Evolutionary conservation across 257 asterid genomes (phyloP), one percentile per base, ranked within the genome.

Genomic region (Solanum etuberosum): DNA sequence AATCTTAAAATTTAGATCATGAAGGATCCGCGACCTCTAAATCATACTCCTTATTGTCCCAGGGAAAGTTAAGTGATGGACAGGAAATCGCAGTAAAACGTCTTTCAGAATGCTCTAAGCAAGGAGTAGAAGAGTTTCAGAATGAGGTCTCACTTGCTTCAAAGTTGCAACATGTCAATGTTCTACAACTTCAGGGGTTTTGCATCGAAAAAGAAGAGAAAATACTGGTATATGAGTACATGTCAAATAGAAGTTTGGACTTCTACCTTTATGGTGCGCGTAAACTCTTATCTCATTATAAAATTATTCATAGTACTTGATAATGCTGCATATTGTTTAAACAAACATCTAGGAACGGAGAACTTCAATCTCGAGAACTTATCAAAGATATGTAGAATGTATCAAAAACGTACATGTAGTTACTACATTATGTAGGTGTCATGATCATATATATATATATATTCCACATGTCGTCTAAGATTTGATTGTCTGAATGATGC

Each of bases 111-210:
- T 74, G 51, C 83, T 91, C 93, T 21, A 85, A 11, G 29, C 93
- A 91, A 83, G 93, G 93, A 42, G 37, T 83, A 35, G 91, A 87
- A 83, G 93, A 91, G 73, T 90, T 91, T 68, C 70, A 83, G 85
- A 91, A 88, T 54, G 92, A 91, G 88, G 86, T 91, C 21, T 37
- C 90, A 85, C 88, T 91, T 16, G 76, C 91, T 42, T 80, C 90
- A 83, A 91, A 77, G 77, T 57, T 91, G 3, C 93, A 91, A 40
- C 93, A 91, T 85, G 91, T 91, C 76, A 89, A 91, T 86, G 68
- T 91, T 38, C 54, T 77, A 74, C 89, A 88, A 76, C 23, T 91
- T 61, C 34, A 85, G 54, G 93, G 92, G 3, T 63, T 72, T 85
- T 90, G 92, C 88, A 88, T 38, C 5, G 86, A 86, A 38, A 81